A percentile compares a stretch with the other conserved stretches of the same genome.
phyloP scores from a whole-genome alignment of 306 rosid species.

The Trifolium subterraneum region DNA sequence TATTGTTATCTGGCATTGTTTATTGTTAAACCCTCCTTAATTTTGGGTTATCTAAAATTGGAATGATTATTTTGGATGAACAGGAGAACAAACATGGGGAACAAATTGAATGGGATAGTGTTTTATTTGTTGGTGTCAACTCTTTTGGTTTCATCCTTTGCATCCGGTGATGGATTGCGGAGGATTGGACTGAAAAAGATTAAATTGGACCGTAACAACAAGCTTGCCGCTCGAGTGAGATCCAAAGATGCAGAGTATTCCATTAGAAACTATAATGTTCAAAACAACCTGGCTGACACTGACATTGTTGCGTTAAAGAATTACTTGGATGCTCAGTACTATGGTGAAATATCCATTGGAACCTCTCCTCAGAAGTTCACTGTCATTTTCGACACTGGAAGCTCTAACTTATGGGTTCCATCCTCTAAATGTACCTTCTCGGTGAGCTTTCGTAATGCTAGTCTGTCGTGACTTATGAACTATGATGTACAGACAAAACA shows the following conservation, averaged over 20 bases:
- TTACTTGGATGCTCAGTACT: slow-evolving; percentile 95
- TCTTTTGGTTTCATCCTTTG: slow-evolving; percentile 46
- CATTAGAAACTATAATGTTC: slow-evolving; percentile 51
- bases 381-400: slow-evolving; percentile 89
- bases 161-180: slow-evolving; percentile 56
- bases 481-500: background rate
- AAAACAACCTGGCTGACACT: slow-evolving; percentile 41
- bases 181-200: slow-evolving; percentile 83
- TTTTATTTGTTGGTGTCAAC: slow-evolving; percentile 50
- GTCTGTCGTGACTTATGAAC: background rate
- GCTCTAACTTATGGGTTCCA: slow-evolving; percentile 97
- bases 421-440: slow-evolving; percentile 70
- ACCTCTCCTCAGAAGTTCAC: slow-evolving; percentile 83
- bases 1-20: background rate
- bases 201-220: slow-evolving; percentile 50
- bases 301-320: slow-evolving; percentile 75
- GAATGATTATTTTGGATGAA: slow-evolving; percentile 28
- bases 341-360: slow-evolving; percentile 84
- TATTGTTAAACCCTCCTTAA: background rate
- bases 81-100: slow-evolving; percentile 63
- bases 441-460: slow-evolving; percentile 52
- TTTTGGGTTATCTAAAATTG: background rate
- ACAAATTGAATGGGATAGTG: slow-evolving; percentile 28
- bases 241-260: slow-evolving; percentile 48
- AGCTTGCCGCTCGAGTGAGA: slow-evolving; percentile 56